Conservation (phyloP, 2,329 filamentous ascomycete species). For the Verticillium alfalfae region DNA sequence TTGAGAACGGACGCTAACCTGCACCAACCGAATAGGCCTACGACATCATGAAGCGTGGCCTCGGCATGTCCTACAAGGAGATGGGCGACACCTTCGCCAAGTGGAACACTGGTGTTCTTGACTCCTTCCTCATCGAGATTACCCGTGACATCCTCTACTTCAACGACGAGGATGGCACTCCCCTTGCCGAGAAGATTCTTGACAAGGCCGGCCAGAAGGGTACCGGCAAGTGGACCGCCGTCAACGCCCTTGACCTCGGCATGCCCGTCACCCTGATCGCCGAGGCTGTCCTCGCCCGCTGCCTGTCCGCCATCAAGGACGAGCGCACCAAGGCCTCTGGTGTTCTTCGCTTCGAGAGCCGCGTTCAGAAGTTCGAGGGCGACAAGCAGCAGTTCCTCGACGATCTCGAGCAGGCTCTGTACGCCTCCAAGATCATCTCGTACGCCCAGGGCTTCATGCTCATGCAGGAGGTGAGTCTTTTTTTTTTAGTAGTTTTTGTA, state of each 20-base stretch:
- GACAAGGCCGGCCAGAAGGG: conserved; percentile 99
- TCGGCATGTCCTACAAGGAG: conserved; percentile 84
- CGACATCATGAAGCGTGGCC: conserved; percentile 98
- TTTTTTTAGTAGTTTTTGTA: too few species aligned
- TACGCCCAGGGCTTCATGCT: conserved; percentile 99
- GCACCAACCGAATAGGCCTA: conserved; percentile 62
- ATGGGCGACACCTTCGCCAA: conserved; percentile 90
- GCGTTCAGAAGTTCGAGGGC: conserved; percentile 74
- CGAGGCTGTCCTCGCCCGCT: conserved; percentile 92
- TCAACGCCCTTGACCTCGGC: conserved; percentile 96
- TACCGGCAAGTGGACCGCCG: conserved; percentile 99
- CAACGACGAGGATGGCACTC: conserved; percentile 87
- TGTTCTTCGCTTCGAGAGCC: conserved; percentile 70
- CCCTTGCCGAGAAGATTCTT: conserved; percentile 97
- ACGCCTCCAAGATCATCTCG: conserved; percentile 99
- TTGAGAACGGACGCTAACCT: conserved; percentile 11
- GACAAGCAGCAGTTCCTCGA: conserved; percentile 91
- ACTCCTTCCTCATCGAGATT: conserved; percentile 99
- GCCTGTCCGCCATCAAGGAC: conserved; percentile 87
- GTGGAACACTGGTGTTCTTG: conserved; percentile 98
- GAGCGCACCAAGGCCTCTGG: conserved; percentile 80
- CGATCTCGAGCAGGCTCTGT: conserved; percentile 97
- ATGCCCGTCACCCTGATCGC: conserved; percentile 98
- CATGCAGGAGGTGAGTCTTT: conserved; percentile 74
- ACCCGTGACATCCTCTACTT: conserved; percentile 98